Percentiles rank a stretch among this genome's conserved stretches.
Evolutionary conservation across 1,284 basidiomycete species (phyloP).

Genomic region (Leccinum pachyderme): DNA sequence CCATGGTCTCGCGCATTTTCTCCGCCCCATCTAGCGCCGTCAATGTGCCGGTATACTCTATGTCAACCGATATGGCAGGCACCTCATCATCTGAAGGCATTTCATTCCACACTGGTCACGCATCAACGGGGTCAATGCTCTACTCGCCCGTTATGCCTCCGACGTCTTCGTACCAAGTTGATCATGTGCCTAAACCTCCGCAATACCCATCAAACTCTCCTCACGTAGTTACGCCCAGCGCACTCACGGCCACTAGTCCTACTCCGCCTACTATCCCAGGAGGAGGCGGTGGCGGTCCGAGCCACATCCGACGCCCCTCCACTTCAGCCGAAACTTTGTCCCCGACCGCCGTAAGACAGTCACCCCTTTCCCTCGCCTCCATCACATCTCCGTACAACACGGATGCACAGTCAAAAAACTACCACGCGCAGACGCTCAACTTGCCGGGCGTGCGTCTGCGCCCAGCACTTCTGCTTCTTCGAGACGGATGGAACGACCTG

Average conservation of each 20-base stretch:
- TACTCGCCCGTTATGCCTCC: conserved; percentile 25
- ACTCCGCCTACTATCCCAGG: conserved; percentile 11
- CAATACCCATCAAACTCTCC: conserved; percentile 32
- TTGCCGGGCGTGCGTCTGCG: conserved; percentile 54
- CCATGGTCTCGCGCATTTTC: conserved; percentile 29
- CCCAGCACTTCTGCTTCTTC: conserved; percentile 24
- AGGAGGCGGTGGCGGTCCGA: conserved; percentile 13
- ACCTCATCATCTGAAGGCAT: conserved; percentile 26
- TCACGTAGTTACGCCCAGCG: conserved; percentile 24
- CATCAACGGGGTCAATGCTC: conserved; percentile 25
- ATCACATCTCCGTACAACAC: conserved; percentile 35
- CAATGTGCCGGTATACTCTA: conserved; percentile 32
- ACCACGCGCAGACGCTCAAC: conserved; percentile 48
- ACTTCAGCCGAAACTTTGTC: conserved; percentile 28
- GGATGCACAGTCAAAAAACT: conserved; percentile 50
- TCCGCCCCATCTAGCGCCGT: conserved; percentile 27
- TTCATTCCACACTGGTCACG: conserved; percentile 30
- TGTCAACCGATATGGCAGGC: conserved; percentile 32
- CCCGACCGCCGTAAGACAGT: conserved; percentile 31
- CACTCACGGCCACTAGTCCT: conserved; percentile 15
- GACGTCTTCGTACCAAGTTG: conserved; percentile 27
- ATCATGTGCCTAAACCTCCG: conserved; percentile 23
- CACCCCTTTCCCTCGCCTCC: conserved; percentile 32
- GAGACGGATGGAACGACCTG: conserved; percentile 33
- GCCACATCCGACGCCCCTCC: conserved; percentile 30